A percentile compares a stretch with the other conserved stretches of the same genome.
These are phyloP conservation scores for Clarireedia sp. DNA, from an alignment of 2,329 filamentous ascomycete species.

Conservation along the genomic window DNA sequence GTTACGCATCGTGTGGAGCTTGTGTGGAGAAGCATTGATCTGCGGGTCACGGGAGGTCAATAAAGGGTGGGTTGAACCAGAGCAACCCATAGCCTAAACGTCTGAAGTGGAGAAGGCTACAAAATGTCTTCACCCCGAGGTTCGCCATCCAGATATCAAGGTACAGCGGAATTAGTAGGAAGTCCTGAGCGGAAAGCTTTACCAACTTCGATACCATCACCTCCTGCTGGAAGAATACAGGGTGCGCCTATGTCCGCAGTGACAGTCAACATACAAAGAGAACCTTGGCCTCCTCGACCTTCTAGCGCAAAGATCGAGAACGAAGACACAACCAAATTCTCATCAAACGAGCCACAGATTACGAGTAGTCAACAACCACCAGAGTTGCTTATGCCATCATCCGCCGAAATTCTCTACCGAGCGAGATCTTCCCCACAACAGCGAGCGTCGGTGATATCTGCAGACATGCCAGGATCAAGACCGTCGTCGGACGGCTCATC, in stretches of 20 bases:
- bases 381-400: constrained; percentile 15
- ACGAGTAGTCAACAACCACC: constrained; percentile 15
- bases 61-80: not conserved
- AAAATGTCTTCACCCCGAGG: constrained; percentile 12
- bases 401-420: constrained; percentile 25
- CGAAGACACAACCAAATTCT: not conserved
- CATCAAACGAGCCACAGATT: constrained; percentile 3
- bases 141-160: constrained; percentile 10
- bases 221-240: constrained; percentile 33
- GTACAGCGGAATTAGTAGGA: constrained; percentile 19
- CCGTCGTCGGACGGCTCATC: constrained; percentile 17
- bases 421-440: constrained; percentile 22
- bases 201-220: constrained; percentile 17
- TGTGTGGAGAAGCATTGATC: constrained; percentile 1
- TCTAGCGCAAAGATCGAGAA: constrained; percentile 46
- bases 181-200: constrained; percentile 15
- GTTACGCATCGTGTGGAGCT: too few species aligned
- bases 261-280: constrained; percentile 44
- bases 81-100: constrained; percentile 17
- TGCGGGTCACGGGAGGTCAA: constrained; percentile 2
- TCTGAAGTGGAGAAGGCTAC: constrained; percentile 12
- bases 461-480: not conserved
- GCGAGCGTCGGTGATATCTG: constrained; percentile 18
- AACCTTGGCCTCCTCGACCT: constrained; percentile 44
- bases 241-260: constrained; percentile 49